Evolutionary conservation across 805 yeast genomes (phyloP), one percentile per base, ranked within the genome.

Genomic region (Wickerhamiella nectarea): DNA sequence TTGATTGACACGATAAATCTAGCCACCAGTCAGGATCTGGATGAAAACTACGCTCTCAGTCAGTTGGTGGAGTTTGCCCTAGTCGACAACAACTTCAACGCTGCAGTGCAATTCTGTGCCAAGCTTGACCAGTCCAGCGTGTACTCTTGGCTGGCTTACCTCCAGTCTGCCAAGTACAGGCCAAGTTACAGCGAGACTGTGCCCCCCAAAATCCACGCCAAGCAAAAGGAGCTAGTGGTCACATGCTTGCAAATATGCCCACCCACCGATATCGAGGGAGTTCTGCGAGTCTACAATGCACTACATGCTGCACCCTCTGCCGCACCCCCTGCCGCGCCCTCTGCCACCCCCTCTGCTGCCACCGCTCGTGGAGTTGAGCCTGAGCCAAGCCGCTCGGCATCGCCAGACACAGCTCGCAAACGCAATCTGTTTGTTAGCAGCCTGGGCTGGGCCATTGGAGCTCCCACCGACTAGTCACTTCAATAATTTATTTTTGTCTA

Each of bases 21-120:
- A 9, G 36, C 44, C 43, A n/a, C 34, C 19, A 21, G 43, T 14
- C 2, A 22, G 7, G 35, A 40, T 3, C 36, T 28, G 9, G 45
- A 40, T 3, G 33, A 33, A 7, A 34, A 38, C 2, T 21, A 24
- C 6, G 49, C 53, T 1, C 45, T 48, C 5, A 50, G 50, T 22
- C 48, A 40, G 34, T 78, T 83, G 52, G 74, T 84, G 18, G 84
- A 81, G 50, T 68, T 78, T 36, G 74, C 93, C 0, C 63, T 81
- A 21, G 74, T 70, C 1, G 74, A 78, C 38, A 63, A 66, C 47
- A 79, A 82, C 56, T 81, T 82, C 51, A 56, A 58, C 1, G 74
- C 65, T 49, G 86, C 93, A 0, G 69, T 66, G 48, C 61, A 65
- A 20, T 50, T 48, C 50, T 55, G 64, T 34, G 50, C 51, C 22